Base-by-base conservation (phyloP, 2,329 filamentous ascomycete genomes). In the Dactylella cylindrospora region DNA sequence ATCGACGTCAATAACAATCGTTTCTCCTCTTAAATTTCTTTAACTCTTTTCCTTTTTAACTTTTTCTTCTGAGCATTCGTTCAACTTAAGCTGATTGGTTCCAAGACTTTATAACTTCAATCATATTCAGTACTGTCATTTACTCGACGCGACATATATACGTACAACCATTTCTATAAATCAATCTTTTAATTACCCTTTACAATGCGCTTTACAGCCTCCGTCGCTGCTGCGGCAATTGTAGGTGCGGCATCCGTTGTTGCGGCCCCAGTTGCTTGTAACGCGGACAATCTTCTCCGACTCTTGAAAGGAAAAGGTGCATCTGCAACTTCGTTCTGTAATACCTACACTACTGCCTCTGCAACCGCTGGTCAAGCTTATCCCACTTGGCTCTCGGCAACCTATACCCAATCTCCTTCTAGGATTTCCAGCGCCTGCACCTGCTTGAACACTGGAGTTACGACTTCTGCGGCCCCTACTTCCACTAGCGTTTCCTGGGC, bases 341-440 rank as follows among this genome's bases (percentile, higher is more conserved):
- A 25, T 17, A 55, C 41, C 13, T 55, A 47, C 20, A 55, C 41
- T n/a, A 31, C 33, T 17, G 26, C 51, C 7, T 35, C 51, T 12
- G 51, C 51, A 1, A 55, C 51, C 2, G 10, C 17, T 12, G 33
- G 32, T 15, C 51, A 55, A 22, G 19, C 51, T 6, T 55, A 55
- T 23, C 51, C 51, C 3, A 41, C 51, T 9, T 55, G 51, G 51
- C 19, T 55, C 12, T 32, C 28, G 23, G 9, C 20, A 1, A 10
- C 35, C 19, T 55, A 55, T 15, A 55, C 41, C 0, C 20, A 41
- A 2, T 55, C 35, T 2, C 40, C 51, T 22, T 47, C 51, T 7
- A 13, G 51, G 1, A 25, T 55, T 12, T 55, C 51, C 20, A 55
- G 51, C 33, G 51, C 51, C 22, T 55, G 51, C 29, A 44, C 41